Conservation (phyloP, 257 asterid species). For the Nicotiana attenuata region DNA sequence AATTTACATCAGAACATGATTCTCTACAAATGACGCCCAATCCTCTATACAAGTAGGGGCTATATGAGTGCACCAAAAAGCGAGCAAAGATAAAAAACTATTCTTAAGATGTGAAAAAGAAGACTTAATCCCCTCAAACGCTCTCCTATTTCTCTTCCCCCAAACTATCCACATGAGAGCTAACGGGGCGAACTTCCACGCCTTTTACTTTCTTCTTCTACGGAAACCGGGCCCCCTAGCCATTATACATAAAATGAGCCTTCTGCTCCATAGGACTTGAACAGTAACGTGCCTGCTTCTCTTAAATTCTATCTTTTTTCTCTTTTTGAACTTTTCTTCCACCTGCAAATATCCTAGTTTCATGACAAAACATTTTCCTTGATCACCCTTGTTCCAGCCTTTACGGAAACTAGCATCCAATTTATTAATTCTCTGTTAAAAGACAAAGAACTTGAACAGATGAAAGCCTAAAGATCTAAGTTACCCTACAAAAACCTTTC, state of each 20-base stretch:
- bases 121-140: too few relatives aligned
- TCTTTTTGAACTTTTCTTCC: not conserved
- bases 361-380: not conserved
- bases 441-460: not conserved
- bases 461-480: not conserved
- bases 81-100: too few relatives aligned
- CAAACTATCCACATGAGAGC: too few relatives aligned
- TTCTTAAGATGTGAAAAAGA: too few relatives aligned
- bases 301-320: not conserved
- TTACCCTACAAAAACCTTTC: not conserved
- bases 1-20: too few relatives aligned
- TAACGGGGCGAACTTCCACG: too few relatives aligned
- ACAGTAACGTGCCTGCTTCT: not conserved
- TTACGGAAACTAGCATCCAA: not conserved
- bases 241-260: not conserved
- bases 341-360: not conserved
- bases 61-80: too few relatives aligned
- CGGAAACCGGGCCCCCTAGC: too few relatives aligned
- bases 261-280: not conserved
- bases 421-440: not conserved
- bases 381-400: not conserved
- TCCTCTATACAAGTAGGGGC: too few relatives aligned
- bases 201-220: too few relatives aligned
- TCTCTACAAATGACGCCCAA: too few relatives aligned
- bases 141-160: too few relatives aligned